These are phyloP conservation scores for Xylariaceae sp. DNA, from an alignment of 2,329 filamentous ascomycete genomes.

Conservation along the genomic window DNA sequence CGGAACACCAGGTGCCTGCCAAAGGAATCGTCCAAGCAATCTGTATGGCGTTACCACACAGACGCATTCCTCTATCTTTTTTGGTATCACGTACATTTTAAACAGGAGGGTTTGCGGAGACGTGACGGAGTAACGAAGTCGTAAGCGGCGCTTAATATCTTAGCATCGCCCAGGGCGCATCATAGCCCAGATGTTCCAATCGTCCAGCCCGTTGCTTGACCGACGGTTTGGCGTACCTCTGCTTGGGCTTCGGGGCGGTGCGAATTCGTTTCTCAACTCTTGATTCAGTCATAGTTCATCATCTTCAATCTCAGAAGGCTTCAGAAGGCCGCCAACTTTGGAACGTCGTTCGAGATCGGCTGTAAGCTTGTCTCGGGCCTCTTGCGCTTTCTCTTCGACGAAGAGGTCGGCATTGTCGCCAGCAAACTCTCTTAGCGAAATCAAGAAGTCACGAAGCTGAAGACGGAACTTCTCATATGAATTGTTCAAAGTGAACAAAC, in stretches of 20 bases:
- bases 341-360: constrained; percentile 87
- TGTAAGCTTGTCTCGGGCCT: constrained; percentile 76
- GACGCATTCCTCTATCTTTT: constrained; percentile 21
- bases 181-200: constrained; percentile 38
- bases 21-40: constrained; percentile 16
- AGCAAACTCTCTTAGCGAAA: constrained; percentile 93
- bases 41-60: constrained; percentile 7
- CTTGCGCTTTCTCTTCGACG: constrained; percentile 90
- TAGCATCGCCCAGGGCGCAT: constrained; percentile 24
- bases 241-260: constrained; percentile 37
- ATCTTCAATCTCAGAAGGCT: constrained; percentile 94
- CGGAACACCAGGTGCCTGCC: constrained; percentile 8
- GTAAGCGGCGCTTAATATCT: constrained; percentile 11
- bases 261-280: constrained; percentile 61
- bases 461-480: constrained; percentile 94
- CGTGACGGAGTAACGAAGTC: constrained; percentile 15
- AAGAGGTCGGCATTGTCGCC: constrained; percentile 94
- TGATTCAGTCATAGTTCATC: constrained; percentile 81
- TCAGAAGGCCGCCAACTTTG: constrained; percentile 92
- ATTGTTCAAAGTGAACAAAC: constrained; percentile 81
- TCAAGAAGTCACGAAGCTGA: constrained; percentile 92
- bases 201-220: constrained; percentile 29
- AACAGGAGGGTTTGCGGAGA: constrained; percentile 20
- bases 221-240: constrained; percentile 21
- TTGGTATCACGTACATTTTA: constrained; percentile 27